These are phyloP conservation scores for Tulasnella sp. DNA, from an alignment of 768 basidiomycete genomes.

Conservation along the genomic window DNA sequence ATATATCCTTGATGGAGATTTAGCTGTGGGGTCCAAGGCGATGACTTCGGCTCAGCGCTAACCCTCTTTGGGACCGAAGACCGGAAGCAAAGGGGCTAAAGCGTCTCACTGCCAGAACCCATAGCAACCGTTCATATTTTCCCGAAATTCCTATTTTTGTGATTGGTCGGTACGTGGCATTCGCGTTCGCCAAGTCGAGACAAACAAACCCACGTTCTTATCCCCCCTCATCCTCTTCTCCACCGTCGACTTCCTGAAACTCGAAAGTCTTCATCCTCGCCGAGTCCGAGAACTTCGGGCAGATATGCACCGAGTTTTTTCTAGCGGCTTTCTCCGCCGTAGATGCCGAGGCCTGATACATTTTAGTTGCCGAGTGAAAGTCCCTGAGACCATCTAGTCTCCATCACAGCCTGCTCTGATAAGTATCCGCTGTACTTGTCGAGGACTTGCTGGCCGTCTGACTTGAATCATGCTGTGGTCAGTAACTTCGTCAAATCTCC, in stretches of 20 bases:
- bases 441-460: too few relatives aligned
- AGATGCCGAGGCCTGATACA: background rate
- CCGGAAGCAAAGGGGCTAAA: background rate
- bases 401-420: background rate
- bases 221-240: background rate
- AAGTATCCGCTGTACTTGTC: background rate
- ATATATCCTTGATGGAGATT: background rate
- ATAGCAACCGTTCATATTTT: conserved; percentile 5
- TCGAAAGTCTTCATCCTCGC: background rate
- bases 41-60: background rate
- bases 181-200: background rate
- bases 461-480: background rate
- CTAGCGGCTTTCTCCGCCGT: background rate
- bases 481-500: background rate
- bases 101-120: background rate
- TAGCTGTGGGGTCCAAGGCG: background rate
- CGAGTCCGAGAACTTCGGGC: background rate
- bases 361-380: background rate
- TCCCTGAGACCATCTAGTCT: background rate
- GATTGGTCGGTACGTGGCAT: background rate
- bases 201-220: background rate
- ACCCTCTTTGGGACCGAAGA: background rate
- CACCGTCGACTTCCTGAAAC: background rate
- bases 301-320: background rate
- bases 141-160: conserved; percentile 1